phyloP scores from a whole-genome alignment of 768 basidiomycete genomes.

The Boletus coccyginus region DNA sequence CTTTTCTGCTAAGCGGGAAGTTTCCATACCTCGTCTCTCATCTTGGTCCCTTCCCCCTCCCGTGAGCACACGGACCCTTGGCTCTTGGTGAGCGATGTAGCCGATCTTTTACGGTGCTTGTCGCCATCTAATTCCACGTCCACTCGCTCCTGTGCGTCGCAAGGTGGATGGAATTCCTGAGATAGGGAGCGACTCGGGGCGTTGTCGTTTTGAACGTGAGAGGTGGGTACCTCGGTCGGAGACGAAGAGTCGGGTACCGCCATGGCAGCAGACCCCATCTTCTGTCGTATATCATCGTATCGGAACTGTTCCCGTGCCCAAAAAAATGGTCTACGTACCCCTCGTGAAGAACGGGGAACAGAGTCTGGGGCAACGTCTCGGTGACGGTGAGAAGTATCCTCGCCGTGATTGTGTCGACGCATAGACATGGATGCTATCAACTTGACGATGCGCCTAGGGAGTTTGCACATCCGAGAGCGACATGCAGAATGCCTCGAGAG shows the following conservation, averaged over 20 bases:
- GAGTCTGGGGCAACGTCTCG: neutral
- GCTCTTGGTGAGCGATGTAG: neutral
- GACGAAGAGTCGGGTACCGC: neutral
- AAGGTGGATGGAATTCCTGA: neutral
- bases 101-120: neutral
- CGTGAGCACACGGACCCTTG: neutral
- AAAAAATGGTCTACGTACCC: constrained; percentile 5
- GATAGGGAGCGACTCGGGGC: neutral
- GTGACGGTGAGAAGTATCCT: neutral
- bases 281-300: neutral
- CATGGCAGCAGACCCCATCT: neutral
- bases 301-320: neutral
- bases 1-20: no score
- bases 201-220: neutral
- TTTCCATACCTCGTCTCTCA: constrained; percentile 6
- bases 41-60: neutral
- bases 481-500: constrained; percentile 5
- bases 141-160: neutral
- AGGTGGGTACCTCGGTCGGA: neutral
- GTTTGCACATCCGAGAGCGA: constrained; percentile 13
- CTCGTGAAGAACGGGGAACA: neutral
- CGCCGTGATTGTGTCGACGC: neutral
- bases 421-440: constrained; percentile 7
- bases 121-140: neutral
- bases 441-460: constrained; percentile 9